These are phyloP conservation scores for Pleomassaria siparia DNA, from an alignment of 2,329 filamentous ascomycete species.

Conservation along the genomic window DNA sequence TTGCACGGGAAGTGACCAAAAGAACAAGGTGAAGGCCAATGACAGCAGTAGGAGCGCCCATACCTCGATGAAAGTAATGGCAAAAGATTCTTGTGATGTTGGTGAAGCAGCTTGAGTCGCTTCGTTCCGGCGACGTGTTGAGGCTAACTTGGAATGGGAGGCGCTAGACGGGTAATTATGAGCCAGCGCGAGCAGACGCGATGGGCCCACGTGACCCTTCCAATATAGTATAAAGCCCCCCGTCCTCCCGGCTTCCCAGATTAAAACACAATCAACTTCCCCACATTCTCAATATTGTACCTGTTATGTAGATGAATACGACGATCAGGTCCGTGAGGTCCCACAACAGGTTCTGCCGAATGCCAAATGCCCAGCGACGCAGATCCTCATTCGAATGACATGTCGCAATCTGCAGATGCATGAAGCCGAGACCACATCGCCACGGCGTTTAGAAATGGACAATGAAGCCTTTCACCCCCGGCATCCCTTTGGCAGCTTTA, in stretches of 20 bases:
- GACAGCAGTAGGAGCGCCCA: not conserved
- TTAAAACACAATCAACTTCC: slow-evolving; percentile 13
- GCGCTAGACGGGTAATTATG: too few species aligned
- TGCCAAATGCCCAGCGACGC: not conserved
- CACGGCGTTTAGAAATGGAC: not conserved
- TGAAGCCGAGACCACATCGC: not conserved
- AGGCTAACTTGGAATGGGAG: not conserved
- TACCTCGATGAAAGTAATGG: not conserved
- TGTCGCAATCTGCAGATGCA: not conserved
- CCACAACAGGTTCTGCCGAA: too few species aligned
- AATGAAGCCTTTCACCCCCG: not conserved
- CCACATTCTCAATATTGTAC: slow-evolving; percentile 2
- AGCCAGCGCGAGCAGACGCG: too few species aligned
- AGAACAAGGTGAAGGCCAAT: slow-evolving; percentile 6
- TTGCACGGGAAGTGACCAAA: not conserved
- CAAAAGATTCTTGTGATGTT: too few species aligned
- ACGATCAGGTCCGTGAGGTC: not conserved
- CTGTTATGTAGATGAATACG: slow-evolving; percentile 1
- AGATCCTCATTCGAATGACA: not conserved
- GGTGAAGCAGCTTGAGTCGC: not conserved
- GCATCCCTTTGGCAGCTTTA: not conserved
- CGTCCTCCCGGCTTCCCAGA: slow-evolving; percentile 10
- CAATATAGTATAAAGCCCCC: slow-evolving; percentile 8
- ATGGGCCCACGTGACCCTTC: slow-evolving; percentile 12
- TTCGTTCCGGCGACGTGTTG: not conserved